A percentile compares a stretch with the other conserved stretches of the same genome.
Conservation (phyloP, 305 asterid genomes). For the Fraxinus platypoda region DNA sequence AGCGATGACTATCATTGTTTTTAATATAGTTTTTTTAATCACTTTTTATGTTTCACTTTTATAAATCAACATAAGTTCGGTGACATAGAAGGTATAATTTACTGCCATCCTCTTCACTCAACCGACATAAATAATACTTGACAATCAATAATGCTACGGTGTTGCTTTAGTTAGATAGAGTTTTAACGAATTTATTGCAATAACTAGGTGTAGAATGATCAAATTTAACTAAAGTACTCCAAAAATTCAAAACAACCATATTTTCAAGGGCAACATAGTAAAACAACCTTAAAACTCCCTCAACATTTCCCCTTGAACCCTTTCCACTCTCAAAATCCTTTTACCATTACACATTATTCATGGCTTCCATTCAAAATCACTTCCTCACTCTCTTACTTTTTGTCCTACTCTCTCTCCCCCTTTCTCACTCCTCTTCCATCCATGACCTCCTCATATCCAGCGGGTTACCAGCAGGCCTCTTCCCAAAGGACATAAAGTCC, state of each 20-base stretch:
- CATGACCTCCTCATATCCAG: conserved; percentile 66
- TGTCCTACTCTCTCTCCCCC: conserved; percentile 9
- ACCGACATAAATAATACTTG: too few species aligned
- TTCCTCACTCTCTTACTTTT: conserved; percentile 16
- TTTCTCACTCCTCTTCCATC: conserved; percentile 40
- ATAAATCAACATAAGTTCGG: neutral
- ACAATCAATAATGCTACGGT: too few species aligned
- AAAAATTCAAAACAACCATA: neutral
- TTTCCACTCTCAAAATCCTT: neutral
- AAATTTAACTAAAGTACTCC: neutral
- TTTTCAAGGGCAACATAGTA: conserved; percentile 21
- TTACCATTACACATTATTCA: conserved; percentile 14
- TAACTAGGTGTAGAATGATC: neutral
- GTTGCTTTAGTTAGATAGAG: too few species aligned
- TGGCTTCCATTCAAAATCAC: conserved; percentile 32
- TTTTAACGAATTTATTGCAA: too few species aligned
- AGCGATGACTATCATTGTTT: neutral
- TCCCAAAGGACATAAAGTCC: conserved; percentile 70
- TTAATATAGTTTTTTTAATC: neutral
- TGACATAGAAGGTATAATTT: neutral
- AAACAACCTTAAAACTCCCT: conserved; percentile 29
- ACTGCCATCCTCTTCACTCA: neutral
- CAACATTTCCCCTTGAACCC: conserved; percentile 29
- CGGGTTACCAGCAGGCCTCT: conserved; percentile 79
- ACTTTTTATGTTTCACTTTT: neutral